These are phyloP conservation scores for Coniferiporia sulphurascens DNA, from an alignment of 1,284 basidiomycete genomes.

Conservation along the genomic window DNA sequence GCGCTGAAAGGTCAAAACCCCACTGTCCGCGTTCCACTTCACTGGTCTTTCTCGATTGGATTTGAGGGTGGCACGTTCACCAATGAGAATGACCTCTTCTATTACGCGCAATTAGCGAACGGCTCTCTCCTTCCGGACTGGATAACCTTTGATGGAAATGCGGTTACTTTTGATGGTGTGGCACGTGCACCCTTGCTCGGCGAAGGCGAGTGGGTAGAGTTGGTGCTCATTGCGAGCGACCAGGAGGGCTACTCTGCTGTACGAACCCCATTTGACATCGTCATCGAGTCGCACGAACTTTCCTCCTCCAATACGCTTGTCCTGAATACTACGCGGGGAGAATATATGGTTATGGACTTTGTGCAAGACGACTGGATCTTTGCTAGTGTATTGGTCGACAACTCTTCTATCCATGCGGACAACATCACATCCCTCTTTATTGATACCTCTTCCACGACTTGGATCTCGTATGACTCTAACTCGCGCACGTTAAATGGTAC, in stretches of 20 bases:
- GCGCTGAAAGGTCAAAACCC: slow-evolving; percentile 48
- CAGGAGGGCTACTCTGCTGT: slow-evolving; percentile 57
- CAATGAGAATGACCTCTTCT: slow-evolving; percentile 44
- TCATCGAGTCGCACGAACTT: slow-evolving; percentile 62
- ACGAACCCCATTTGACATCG: slow-evolving; percentile 48
- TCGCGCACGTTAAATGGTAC: slow-evolving; percentile 60
- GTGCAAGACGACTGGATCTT: slow-evolving; percentile 20
- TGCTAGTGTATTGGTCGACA: slow-evolving; percentile 56
- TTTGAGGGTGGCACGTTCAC: slow-evolving; percentile 67
- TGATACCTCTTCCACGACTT: slow-evolving; percentile 50
- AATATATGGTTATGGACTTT: slow-evolving; percentile 29
- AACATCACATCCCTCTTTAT: slow-evolving; percentile 50
- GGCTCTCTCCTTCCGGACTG: slow-evolving; percentile 71
- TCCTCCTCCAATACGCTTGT: slow-evolving; percentile 29
- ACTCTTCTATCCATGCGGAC: slow-evolving; percentile 43
- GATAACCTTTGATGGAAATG: slow-evolving; percentile 65
- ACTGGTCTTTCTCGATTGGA: slow-evolving; percentile 91
- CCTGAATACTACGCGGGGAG: slow-evolving; percentile 52
- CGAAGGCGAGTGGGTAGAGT: slow-evolving; percentile 31
- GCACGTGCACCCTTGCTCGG: slow-evolving; percentile 38
- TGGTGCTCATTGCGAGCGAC: slow-evolving; percentile 63
- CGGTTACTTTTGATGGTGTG: slow-evolving; percentile 77
- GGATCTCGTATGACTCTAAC: slow-evolving; percentile 60
- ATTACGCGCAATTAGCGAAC: slow-evolving; percentile 60
- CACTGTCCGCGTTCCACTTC: slow-evolving; percentile 69